Evolutionary conservation across 192 early-diverging fungal genomes (phyloP).

Genomic region (Chytriomyces hyalinus): DNA sequence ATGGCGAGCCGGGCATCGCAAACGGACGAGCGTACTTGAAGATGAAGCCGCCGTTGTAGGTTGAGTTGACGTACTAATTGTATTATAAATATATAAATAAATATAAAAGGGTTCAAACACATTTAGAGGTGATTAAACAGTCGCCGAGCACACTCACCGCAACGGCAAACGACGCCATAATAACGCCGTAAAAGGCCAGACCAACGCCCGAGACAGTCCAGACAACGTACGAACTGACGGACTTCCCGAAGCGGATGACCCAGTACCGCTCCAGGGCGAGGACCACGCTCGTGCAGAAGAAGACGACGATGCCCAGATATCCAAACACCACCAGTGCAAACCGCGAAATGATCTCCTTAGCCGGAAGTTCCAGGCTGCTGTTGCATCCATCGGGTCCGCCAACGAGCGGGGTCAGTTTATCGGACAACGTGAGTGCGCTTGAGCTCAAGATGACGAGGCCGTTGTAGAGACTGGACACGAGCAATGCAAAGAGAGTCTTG

Average conservation of each 20-base stretch:
- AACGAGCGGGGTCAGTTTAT: not conserved
- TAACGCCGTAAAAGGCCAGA: not conserved
- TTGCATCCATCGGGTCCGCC: constrained; percentile 2
- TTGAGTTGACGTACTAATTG: not conserved
- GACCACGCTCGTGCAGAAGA: constrained; percentile 2
- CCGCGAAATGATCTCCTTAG: not conserved
- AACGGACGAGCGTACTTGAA: constrained; percentile 4
- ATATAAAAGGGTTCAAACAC: not conserved
- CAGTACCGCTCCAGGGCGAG: constrained; percentile 7
- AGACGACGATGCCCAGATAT: not conserved
- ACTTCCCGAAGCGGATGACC: not conserved
- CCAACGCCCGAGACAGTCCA: not conserved
- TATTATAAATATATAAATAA: no score
- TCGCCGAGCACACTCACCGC: not conserved
- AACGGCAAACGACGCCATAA: not conserved
- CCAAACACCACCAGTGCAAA: not conserved
- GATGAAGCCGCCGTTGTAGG: not conserved
- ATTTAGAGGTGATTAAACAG: not conserved
- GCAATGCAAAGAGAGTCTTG: not conserved
- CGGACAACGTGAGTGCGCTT: not conserved
- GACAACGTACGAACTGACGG: not conserved
- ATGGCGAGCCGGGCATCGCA: not conserved
- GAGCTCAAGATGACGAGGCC: not conserved
- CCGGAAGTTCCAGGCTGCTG: no score
- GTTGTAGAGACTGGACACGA: not conserved